Percentiles rank a stretch among this genome's conserved stretches.
Evolutionary conservation across 2,329 filamentous ascomycete genomes (phyloP).

Genomic region (Alternaria conjuncta): DNA sequence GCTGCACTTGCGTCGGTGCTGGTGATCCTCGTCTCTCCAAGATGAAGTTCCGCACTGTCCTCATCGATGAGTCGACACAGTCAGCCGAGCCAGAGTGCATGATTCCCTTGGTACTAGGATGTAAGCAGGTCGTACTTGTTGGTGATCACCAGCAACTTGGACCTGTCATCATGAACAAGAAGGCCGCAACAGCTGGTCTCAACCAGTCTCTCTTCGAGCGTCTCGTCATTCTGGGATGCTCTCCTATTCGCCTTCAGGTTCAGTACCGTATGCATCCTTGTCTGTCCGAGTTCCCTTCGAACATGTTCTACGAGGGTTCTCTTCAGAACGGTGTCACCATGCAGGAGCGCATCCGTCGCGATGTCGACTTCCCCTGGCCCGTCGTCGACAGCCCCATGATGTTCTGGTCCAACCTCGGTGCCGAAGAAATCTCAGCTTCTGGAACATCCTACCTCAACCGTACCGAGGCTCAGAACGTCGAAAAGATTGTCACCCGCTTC

Average conservation of each 20-base stretch:
- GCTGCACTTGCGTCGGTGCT: slow-evolving; percentile 97
- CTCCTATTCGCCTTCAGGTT: slow-evolving; percentile 91
- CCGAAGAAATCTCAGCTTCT: slow-evolving; percentile 96
- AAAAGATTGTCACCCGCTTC: slow-evolving; percentile 97
- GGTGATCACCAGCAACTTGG: slow-evolving; percentile 98
- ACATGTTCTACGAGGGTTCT: slow-evolving; percentile 99
- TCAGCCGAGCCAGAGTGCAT: slow-evolving; percentile 98
- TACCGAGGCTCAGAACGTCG: slow-evolving; percentile 94
- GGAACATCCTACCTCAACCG: slow-evolving; percentile 98
- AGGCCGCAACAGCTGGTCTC: slow-evolving; percentile 94
- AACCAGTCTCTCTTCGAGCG: slow-evolving; percentile 99
- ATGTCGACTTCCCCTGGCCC: slow-evolving; percentile 98
- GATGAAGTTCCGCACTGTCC: slow-evolving; percentile 96
- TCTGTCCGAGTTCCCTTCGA: slow-evolving; percentile 94
- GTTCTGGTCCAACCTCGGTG: slow-evolving; percentile 99
- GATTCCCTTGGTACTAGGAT: slow-evolving; percentile 95
- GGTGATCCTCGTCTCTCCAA: slow-evolving; percentile 94
- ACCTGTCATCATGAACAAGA: slow-evolving; percentile 99
- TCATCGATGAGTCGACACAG: slow-evolving; percentile 98
- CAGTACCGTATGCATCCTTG: slow-evolving; percentile 99
- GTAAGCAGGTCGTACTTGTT: slow-evolving; percentile 98
- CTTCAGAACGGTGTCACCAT: slow-evolving; percentile 95
- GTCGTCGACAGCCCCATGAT: slow-evolving; percentile 96
- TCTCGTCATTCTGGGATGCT: slow-evolving; percentile 86
- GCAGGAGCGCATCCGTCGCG: slow-evolving; percentile 83